Conservation (phyloP, 345 rosid species). For the Excoecaria cochinchinensis region DNA sequence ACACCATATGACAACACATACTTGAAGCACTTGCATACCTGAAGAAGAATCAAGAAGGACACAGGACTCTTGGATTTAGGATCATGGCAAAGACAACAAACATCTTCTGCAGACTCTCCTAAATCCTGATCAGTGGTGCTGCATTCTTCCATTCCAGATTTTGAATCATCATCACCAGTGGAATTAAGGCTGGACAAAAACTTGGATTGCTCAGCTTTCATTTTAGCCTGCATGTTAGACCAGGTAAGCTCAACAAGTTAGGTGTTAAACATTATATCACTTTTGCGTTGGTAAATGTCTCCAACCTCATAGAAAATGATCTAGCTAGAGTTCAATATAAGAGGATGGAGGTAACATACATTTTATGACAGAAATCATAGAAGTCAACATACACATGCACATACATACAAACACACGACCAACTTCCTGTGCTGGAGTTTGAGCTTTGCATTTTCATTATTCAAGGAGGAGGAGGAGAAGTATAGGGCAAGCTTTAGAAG, state of each 20-base stretch:
- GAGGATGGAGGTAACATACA: neutral
- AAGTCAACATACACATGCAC: neutral
- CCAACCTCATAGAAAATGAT: neutral
- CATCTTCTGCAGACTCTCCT: constrained; percentile 50
- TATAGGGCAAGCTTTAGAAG: neutral
- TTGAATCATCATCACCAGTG: constrained; percentile 39
- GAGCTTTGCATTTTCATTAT: neutral
- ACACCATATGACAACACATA: constrained; percentile 17
- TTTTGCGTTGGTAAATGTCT: neutral
- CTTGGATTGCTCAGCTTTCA: constrained; percentile 94
- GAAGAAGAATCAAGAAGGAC: constrained; percentile 85
- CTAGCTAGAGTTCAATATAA: neutral
- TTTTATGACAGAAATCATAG: neutral
- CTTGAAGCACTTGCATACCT: constrained; percentile 47
- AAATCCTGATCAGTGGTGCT: constrained; percentile 35
- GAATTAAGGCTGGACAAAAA: constrained; percentile 69
- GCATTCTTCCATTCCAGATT: constrained; percentile 45
- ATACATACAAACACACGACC: neutral
- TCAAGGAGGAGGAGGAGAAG: too few relatives aligned
- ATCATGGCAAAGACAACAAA: constrained; percentile 91
- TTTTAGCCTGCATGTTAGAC: constrained; percentile 71
- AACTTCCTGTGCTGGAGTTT: neutral
- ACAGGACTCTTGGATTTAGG: constrained; percentile 65
- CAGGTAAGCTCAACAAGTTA: constrained; percentile 16
- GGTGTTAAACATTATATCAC: neutral